Percentiles rank a stretch among this genome's conserved stretches.
Conservation (phyloP, 1,284 basidiomycete genomes). For the Trichosporon ovoides region DNA sequence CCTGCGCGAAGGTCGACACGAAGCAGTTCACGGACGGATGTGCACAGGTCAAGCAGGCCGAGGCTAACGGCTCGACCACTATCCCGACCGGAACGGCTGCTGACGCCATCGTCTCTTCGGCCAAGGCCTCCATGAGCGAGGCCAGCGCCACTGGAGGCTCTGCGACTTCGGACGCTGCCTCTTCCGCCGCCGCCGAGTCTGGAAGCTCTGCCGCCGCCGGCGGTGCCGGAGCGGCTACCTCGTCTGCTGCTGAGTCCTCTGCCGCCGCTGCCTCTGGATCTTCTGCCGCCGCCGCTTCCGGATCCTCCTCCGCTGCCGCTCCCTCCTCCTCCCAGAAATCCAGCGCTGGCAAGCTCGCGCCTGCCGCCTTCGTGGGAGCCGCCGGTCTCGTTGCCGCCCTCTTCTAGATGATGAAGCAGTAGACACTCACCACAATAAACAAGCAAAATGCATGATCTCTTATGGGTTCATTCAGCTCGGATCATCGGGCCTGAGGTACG, state of each 20-base stretch:
- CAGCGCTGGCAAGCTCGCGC: background rate
- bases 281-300: background rate
- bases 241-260: background rate
- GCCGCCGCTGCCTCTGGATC: background rate
- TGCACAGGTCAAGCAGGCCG: background rate
- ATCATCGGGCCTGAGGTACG: too few species aligned
- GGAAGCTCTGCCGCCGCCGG: background rate
- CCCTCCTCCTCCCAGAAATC: background rate
- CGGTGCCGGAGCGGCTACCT: too few species aligned
- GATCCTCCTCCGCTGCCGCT: background rate
- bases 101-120: background rate
- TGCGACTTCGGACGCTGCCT: background rate
- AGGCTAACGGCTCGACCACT: background rate
- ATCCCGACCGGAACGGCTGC: background rate
- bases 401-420: background rate
- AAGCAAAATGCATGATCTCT: background rate
- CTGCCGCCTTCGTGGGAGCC: conserved; percentile 9
- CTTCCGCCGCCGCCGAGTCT: background rate
- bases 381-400: conserved; percentile 4
- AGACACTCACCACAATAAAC: background rate
- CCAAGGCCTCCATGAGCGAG: background rate
- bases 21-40: background rate
- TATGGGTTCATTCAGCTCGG: too few species aligned
- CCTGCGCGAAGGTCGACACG: conserved; percentile 1
- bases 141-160: background rate